A percentile compares a stretch with the other conserved stretches of the same genome.
phyloP scores from a whole-genome alignment of 345 rosid species.

The Mercurialis annua region DNA sequence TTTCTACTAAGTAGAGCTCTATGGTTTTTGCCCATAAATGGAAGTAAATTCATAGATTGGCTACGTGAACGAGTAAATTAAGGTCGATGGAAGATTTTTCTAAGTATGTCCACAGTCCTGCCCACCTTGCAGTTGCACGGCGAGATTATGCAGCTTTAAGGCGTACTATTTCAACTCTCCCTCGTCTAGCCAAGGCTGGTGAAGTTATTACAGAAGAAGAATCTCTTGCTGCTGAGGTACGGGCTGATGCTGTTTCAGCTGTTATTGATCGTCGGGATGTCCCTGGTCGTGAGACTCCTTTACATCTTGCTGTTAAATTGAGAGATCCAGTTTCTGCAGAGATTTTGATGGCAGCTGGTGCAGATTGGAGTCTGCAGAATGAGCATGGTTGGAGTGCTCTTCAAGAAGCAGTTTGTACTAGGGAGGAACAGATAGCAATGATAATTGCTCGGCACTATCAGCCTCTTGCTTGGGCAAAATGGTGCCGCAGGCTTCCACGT shows the following conservation, averaged over 20 bases:
- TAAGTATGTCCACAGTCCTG: slow-evolving; percentile 82
- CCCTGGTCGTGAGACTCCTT: slow-evolving; percentile 91
- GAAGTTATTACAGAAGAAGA: slow-evolving; percentile 77
- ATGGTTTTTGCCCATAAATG: slow-evolving; percentile 22
- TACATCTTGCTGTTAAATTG: slow-evolving; percentile 91
- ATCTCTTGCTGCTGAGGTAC: slow-evolving; percentile 66
- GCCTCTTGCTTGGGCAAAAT: slow-evolving; percentile 99
- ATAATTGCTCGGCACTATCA: slow-evolving; percentile 87
- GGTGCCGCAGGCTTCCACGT: slow-evolving; percentile 96
- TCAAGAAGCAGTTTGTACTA: slow-evolving; percentile 97
- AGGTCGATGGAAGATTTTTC: slow-evolving; percentile 67
- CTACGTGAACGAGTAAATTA: not conserved
- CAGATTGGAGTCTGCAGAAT: slow-evolving; percentile 98
- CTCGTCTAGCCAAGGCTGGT: slow-evolving; percentile 73
- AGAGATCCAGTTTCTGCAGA: slow-evolving; percentile 77
- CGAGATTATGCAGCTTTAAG: slow-evolving; percentile 69
- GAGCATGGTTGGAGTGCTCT: slow-evolving; percentile 99
- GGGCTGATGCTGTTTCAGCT: slow-evolving; percentile 72
- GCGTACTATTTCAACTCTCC: slow-evolving; percentile 56
- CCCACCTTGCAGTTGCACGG: slow-evolving; percentile 73
- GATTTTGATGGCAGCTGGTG: slow-evolving; percentile 89
- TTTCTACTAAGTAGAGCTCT: slow-evolving; percentile 8
- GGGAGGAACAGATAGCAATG: slow-evolving; percentile 91
- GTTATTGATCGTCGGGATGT: slow-evolving; percentile 87
- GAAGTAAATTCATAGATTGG: slow-evolving; percentile 26